Base-by-base conservation (phyloP, 768 basidiomycete genomes). In the Lentinula detonsa region DNA sequence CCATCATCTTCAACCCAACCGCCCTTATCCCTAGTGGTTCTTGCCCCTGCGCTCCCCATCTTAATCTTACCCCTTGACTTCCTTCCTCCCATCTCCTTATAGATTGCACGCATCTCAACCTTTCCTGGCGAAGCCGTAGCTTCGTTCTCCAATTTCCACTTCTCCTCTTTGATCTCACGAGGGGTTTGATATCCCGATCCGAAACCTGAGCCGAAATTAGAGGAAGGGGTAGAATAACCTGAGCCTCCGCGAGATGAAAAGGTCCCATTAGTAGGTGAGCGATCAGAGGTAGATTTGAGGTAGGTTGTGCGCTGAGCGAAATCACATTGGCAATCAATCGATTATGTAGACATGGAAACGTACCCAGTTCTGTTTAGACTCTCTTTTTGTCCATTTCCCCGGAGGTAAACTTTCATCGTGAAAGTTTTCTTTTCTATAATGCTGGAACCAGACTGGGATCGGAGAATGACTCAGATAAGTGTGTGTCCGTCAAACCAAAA, bases 351-450 rank as follows among this genome's bases (percentile, higher is more conserved):
- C 49, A 52, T 39, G 37, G 54, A 6, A 62, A 79, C 75, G 23
- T 64, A 86, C 89, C 94, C 94, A 97, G 65, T 88, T 88, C 73
- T 93, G 89, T 71, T 94, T 97, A n/a, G 92, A 94, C 72, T 97
- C 94, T 60, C 88, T 81, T 69, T 90, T 91, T 8, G 93, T 90
- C 94, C 94, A 97, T 72, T 94, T 94, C 39, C 88, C 91, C 9
- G 86, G 81, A 3, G 90, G 88, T 53, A 91, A 71, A 61, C 83
- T 86, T 34, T 87, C 85, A 63, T 93, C 90, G 48, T 92, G 87
- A 65, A 97, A 92, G 65, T 89, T 86, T 63, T 94, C 91, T 65
- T 88, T 91, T 59, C 95, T 79, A 71, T 93, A 94, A 65, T 91
- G 88, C 65, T 91, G 90, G 76, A 95, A 97, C 95, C 95, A 97